Evolutionary conservation across 2,329 filamentous ascomycete species (phyloP).

Genomic region (Alternaria arborescens): DNA sequence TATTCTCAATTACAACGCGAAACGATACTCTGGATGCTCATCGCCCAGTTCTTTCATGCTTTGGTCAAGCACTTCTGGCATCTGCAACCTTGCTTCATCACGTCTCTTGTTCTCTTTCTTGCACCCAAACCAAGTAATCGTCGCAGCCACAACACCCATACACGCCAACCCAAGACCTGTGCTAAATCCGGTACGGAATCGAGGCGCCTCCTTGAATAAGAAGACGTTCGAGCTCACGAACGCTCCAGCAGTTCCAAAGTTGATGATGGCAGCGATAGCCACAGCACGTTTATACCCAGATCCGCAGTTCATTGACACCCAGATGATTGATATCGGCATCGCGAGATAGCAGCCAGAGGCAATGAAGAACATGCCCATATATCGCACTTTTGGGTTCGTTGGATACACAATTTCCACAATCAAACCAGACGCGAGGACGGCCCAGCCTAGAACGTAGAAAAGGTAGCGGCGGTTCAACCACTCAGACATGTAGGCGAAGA

Average conservation of each 20-base stretch:
- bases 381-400: constrained; percentile 52
- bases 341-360: constrained; percentile 64
- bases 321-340: constrained; percentile 64
- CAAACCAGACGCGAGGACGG: constrained; percentile 59
- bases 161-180: constrained; percentile 38
- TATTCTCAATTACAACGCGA: constrained; percentile 18
- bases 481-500: constrained; percentile 42
- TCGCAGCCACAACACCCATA: constrained; percentile 47
- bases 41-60: constrained; percentile 56
- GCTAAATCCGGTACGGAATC: constrained; percentile 41
- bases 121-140: constrained; percentile 56
- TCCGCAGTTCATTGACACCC: constrained; percentile 63
- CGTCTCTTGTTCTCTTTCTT: constrained; percentile 59
- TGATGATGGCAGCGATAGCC: constrained; percentile 33
- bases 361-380: constrained; percentile 64
- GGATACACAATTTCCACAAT: constrained; percentile 58
- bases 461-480: constrained; percentile 38
- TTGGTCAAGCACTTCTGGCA: constrained; percentile 28
- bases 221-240: constrained; percentile 59
- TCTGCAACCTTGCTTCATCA: constrained; percentile 54
- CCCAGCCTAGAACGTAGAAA: constrained; percentile 42
- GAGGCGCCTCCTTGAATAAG: constrained; percentile 35
- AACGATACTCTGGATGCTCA: constrained; percentile 63
- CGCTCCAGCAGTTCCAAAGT: constrained; percentile 63
- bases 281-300: constrained; percentile 40